Evolutionary conservation across 805 yeast genomes (phyloP).

Genomic region (Lachancea meyersii): DNA sequence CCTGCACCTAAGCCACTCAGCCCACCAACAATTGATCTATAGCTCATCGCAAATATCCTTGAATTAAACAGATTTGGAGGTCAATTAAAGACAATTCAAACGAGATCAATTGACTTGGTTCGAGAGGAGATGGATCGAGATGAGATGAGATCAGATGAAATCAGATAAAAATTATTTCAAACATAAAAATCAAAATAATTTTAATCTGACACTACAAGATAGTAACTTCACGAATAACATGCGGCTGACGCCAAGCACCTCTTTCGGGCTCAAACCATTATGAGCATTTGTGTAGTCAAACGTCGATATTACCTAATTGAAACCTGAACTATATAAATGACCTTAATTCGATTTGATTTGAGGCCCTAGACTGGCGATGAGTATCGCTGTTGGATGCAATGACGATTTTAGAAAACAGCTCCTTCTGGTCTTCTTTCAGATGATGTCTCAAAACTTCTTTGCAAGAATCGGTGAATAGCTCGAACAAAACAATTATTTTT

Average conservation of each 20-base stretch:
- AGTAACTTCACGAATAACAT: too few species aligned
- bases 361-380: too few species aligned
- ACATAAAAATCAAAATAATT: background rate
- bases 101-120: too few species aligned
- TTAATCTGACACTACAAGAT: too few species aligned
- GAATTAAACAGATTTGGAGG: too few species aligned
- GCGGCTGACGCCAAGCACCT: too few species aligned
- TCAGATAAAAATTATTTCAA: background rate
- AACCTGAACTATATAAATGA: background rate
- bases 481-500: background rate
- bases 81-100: too few species aligned
- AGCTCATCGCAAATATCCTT: conserved; percentile 18
- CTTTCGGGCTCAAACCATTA: too few species aligned
- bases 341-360: background rate
- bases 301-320: background rate
- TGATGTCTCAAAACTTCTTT: background rate
- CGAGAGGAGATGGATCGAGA: background rate
- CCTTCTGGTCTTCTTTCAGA: background rate
- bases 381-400: background rate
- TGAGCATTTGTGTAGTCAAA: too few species aligned
- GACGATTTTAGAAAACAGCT: background rate
- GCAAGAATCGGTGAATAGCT: background rate
- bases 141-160: background rate
- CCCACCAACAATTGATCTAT: conserved; percentile 23
- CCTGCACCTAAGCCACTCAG: conserved; percentile 28